Percentiles rank a stretch among this genome's conserved stretches.
Evolutionary conservation across 1,284 basidiomycete genomes (phyloP).

Genomic region (Stereum hirsutum): DNA sequence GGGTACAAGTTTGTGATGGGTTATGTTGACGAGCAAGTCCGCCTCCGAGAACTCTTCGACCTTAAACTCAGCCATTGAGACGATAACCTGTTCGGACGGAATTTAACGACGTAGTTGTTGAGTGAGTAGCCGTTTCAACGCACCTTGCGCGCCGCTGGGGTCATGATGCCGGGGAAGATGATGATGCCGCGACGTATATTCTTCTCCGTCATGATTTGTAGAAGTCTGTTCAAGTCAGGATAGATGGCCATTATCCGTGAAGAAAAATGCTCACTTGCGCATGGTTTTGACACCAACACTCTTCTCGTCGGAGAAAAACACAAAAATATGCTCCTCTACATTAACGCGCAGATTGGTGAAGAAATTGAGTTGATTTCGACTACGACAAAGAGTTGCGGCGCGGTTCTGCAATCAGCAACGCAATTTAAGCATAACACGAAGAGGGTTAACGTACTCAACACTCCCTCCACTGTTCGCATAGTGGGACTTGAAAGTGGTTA

Average conservation of each 20-base stretch:
- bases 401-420: no score
- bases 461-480: constrained; percentile 57
- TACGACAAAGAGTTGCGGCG: no score
- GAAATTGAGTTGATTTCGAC: constrained; percentile 84
- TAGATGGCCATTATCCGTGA: constrained; percentile 1
- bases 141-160: constrained; percentile 91
- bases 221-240: constrained; percentile 61
- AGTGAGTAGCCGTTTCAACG: constrained; percentile 18
- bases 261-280: constrained; percentile 66
- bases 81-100: constrained; percentile 61
- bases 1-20: constrained; percentile 92
- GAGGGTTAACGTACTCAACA: constrained; percentile 56
- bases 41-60: constrained; percentile 97
- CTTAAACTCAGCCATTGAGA: constrained; percentile 81
- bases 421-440: no score
- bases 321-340: constrained; percentile 82
- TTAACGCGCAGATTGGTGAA: constrained; percentile 69
- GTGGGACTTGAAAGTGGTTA: constrained; percentile 59
- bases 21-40: constrained; percentile 96
- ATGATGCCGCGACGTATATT: constrained; percentile 89
- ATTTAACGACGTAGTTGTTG: no score
- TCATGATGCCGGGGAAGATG: constrained; percentile 95
- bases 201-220: constrained; percentile 84
- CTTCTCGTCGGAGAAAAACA: constrained; percentile 94
- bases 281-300: constrained; percentile 94